Conservation (phyloP, 2,329 filamentous ascomycete species). For the Fusarium virguliforme region DNA sequence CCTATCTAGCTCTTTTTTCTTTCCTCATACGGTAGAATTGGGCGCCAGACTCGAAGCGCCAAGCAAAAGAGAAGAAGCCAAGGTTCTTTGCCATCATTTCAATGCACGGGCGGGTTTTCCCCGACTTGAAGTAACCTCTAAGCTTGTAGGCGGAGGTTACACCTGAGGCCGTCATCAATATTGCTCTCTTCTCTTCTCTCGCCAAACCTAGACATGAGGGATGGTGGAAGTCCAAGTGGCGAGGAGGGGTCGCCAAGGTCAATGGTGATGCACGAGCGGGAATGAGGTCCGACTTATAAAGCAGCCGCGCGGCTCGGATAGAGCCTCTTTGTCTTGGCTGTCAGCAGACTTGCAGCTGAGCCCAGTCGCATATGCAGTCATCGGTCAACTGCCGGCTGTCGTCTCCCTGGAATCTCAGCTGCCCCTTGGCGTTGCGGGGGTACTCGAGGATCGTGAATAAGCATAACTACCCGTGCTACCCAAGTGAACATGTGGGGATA, state of each 20-base stretch:
- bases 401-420: not conserved
- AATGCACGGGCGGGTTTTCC: conserved; percentile 7
- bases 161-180: not conserved
- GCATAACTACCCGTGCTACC: not conserved
- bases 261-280: conserved; percentile 17
- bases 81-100: not conserved
- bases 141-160: not conserved
- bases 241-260: not conserved
- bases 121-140: not conserved
- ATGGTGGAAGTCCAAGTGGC: not conserved
- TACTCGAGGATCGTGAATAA: not conserved
- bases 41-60: not conserved
- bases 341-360: conserved; percentile 15
- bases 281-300: conserved; percentile 11
- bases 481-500: conserved; percentile 5
- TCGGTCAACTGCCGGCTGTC: conserved; percentile 1
- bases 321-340: conserved; percentile 12
- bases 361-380: not conserved
- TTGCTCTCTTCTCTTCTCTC: not conserved
- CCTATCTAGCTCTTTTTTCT: not conserved
- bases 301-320: not conserved
- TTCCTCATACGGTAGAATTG: conserved; percentile 12
- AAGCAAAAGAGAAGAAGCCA: not conserved
- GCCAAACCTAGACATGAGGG: not conserved
- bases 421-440: not conserved